Conservation (phyloP, 345 rosid genomes). For the Rhodomyrtus tomentosa region DNA sequence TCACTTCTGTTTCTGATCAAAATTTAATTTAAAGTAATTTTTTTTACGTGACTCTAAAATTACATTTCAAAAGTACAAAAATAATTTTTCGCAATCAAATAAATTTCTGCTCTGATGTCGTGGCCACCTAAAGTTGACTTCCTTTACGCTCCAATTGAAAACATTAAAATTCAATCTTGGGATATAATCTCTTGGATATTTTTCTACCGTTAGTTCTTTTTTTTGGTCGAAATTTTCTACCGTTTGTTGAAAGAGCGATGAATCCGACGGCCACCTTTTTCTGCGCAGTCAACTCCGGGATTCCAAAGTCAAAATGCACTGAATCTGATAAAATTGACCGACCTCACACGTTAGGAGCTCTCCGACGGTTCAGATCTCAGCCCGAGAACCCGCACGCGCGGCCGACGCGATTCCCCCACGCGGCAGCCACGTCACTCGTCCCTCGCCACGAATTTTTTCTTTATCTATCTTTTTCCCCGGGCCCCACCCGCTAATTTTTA, state of each 20-base stretch:
- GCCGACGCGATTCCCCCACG: neutral
- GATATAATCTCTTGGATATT: neutral
- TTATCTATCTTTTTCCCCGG: neutral
- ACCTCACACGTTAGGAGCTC: neutral
- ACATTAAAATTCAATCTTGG: neutral
- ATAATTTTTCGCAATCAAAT: rapidly evolving
- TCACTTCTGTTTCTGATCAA: too few species aligned
- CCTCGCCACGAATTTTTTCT: neutral
- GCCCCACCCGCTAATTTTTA: too few species aligned
- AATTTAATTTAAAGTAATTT: too few species aligned
- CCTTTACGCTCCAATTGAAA: neutral
- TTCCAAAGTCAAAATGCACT: neutral
- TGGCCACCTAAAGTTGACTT: neutral
- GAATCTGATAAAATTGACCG: neutral
- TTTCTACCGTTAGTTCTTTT: neutral
- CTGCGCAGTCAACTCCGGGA: neutral
- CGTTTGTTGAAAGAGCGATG: neutral
- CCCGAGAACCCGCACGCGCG: neutral
- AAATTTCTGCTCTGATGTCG: too few species aligned
- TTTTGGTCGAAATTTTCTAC: too few species aligned
- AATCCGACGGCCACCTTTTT: neutral
- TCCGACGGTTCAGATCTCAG: neutral
- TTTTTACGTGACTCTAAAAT: too few species aligned
- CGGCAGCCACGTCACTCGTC: neutral
- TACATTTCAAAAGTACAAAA: too few species aligned